Conservation (phyloP, 345 rosid genomes). For the Eucalyptus cladocalyx region DNA sequence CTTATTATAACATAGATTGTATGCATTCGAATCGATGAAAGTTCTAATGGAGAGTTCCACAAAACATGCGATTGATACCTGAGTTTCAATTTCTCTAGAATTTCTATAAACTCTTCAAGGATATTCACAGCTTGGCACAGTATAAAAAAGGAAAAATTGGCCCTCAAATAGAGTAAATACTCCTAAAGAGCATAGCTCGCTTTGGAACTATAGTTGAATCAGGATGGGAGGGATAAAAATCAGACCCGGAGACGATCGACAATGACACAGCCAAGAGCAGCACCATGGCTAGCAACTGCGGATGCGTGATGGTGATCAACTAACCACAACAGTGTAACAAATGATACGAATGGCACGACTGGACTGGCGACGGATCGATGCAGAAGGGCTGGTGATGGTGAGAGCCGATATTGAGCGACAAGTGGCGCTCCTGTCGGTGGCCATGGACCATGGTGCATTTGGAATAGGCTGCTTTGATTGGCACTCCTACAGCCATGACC, state of each 20-base stretch:
- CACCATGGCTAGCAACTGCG: not conserved
- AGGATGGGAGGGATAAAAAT: not conserved
- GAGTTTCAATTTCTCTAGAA: not conserved
- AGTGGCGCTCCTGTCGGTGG: not conserved
- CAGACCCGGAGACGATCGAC: not conserved
- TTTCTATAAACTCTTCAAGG: not conserved
- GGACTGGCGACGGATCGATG: not conserved
- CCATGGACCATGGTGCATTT: not conserved
- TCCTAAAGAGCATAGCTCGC: not conserved
- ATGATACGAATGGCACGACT: fast-evolving
- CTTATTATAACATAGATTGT: too few species aligned
- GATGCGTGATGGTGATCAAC: not conserved
- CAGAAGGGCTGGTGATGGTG: not conserved
- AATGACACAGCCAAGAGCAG: not conserved
- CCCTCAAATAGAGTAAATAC: not conserved
- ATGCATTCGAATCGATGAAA: not conserved
- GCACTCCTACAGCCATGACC: not conserved
- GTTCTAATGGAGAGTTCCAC: not conserved
- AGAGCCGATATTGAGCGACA: not conserved
- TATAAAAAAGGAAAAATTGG: not conserved
- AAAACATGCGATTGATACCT: not conserved
- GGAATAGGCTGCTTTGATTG: not conserved
- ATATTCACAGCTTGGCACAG: not conserved
- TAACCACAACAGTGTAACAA: not conserved
- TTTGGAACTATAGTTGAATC: not conserved